Base-by-base conservation (phyloP, 345 rosid species). In the Gossypium australe region DNA sequence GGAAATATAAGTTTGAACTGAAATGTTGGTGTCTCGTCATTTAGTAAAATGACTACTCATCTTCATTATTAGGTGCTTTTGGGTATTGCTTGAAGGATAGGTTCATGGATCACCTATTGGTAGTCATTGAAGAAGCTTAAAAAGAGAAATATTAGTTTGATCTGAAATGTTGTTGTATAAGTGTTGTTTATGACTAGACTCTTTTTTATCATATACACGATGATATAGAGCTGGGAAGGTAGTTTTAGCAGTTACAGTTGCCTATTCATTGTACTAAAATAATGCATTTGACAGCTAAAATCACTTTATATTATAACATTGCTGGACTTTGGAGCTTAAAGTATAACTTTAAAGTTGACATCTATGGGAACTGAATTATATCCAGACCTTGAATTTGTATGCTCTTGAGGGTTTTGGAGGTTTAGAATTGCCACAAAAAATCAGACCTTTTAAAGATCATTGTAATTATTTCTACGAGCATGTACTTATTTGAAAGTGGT, bases 401-500 rank as follows among this genome's bases (percentile, higher is more conserved):
- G 20, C 60, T 56, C 25, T n/a, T n/a, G 60, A 56, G 60, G 60
- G 4, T 20, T 56, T 56, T 18, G 60, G 12, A 8, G 60, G 9
- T 20, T 20, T 56, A 18, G 60, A 25, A 56, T 24, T 56, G 27
- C 11, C 2, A 4, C 9, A 20, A 56, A 56, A 20, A 62, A 62
- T 6, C 43, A 13, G 17, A 61, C 44, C 44, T 63, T 34, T 63
- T 38, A 34, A 63, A 3, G 24, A 57, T 57, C 11, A 20, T 62
- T 29, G 10, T 62, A 16, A 16, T 62, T 62, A 24, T 22, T 22
- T 58, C 16, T 7, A 16, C 9, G 1, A 58, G 25, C 63, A 24
- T 58, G 63, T 58, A 58, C 34, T 58, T 58, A 58, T 58, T 25
- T 24, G 67, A 63, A 17, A 63, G 67, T 34, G 67, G 22, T 63